Evolutionary conservation across 1,284 basidiomycete genomes (phyloP), one percentile per base, ranked within the genome.

Genomic region (Pisolithus thermaeus): DNA sequence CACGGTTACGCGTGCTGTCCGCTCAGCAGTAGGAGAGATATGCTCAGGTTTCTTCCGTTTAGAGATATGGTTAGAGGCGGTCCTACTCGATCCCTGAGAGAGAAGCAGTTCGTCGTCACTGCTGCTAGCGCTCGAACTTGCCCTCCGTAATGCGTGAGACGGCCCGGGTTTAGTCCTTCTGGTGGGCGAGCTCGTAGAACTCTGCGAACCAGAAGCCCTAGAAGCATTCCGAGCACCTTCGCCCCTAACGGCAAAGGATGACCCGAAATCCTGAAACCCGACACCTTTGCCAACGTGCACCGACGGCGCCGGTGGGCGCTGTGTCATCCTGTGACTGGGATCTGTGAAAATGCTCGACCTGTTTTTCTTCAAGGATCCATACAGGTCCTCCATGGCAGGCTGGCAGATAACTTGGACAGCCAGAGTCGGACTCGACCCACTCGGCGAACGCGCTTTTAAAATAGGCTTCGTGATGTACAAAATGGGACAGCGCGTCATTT

Each of bases 41-140:
- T 3, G 0, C 0, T 2, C 2, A 1, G n/a, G 9, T 4, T 46
- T 46, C 41, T 52, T 57, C 20, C 48, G 49, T 7, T 52, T 59
- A n/a, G 12, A 28, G 12, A 46, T 51, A 53, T 51, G 57, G 47
- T 54, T 62, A 22, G 46, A 6, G 7, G 52, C 12, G 35, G 49
- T 42, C 3, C 53, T 45, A 37, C 43, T 35, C n/a, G 67, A 65
- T 22, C 30, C 50, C 42, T 69, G 65, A 1, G 64, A 62, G 3
- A 67, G 52, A 36, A 67, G 51, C 36, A 66, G 47, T n/a, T 66
- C 66, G 37, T 66, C 64, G 2, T 67, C 63, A 27, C 67, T 70
- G 30, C 61, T 59, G 22, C 57, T 50, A 22, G 51, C 46, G 12
- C 1, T 30, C 1, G 8, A 20, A 0, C 49, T 41, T 14, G 12